Conservation (phyloP, 495 filamentous ascomycete genomes). For the Emericellopsis terricola region DNA sequence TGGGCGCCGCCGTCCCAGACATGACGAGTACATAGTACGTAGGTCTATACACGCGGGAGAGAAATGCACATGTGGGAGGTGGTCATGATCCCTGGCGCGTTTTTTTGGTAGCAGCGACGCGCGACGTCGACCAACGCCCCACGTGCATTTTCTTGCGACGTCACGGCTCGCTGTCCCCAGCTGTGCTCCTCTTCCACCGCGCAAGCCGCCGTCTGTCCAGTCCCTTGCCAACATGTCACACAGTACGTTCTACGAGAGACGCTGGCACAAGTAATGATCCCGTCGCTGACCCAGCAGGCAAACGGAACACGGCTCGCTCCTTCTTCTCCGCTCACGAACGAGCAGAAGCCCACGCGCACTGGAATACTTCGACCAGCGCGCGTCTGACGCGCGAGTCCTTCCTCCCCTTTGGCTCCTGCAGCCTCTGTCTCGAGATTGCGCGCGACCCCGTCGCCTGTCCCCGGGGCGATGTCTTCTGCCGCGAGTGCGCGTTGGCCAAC, state of each 20-base stretch:
- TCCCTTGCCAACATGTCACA: conserved; percentile 31
- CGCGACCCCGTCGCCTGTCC: conserved; percentile 56
- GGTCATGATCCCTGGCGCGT: too few species aligned
- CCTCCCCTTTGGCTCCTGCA: conserved; percentile 80
- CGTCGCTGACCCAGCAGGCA: conserved; percentile 27
- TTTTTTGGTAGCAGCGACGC: too few species aligned
- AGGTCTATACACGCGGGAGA: too few species aligned
- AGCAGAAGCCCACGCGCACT: conserved; percentile 54
- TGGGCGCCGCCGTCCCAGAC: not conserved
- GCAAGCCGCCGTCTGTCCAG: not conserved
- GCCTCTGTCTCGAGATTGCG: conserved; percentile 72
- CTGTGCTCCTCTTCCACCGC: too few species aligned
- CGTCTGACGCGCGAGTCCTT: conserved; percentile 84
- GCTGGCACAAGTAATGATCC: not conserved
- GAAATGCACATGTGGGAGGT: too few species aligned
- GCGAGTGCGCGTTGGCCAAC: conserved; percentile 85
- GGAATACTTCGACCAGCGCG: conserved; percentile 58
- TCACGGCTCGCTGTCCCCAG: not conserved
- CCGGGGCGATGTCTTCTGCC: conserved; percentile 87
- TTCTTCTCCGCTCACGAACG: conserved; percentile 94
- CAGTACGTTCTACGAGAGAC: conserved; percentile 34
- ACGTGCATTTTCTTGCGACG: too few species aligned
- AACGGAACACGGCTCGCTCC: conserved; percentile 89
- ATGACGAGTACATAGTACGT: not conserved
- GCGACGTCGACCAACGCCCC: too few species aligned